These are phyloP conservation scores for Petunia hybrid DNA, from an alignment of 305 asterid genomes.

Conservation along the genomic window DNA sequence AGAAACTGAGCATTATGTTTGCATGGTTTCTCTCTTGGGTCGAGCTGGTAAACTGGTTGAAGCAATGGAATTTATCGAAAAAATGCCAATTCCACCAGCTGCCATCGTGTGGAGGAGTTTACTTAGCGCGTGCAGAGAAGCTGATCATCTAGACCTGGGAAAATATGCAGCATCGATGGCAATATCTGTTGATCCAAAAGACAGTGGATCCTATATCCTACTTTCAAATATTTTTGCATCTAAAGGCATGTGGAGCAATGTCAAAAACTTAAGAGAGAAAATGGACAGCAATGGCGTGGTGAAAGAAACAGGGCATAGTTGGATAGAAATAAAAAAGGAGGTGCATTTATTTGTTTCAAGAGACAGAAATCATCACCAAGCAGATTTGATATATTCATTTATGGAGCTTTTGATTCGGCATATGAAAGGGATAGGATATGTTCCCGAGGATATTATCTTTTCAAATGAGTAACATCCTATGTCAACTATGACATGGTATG, in stretches of 20 bases:
- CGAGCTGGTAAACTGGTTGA: conserved; percentile 52
- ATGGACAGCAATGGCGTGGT: conserved; percentile 50
- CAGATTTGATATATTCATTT: conserved; percentile 39
- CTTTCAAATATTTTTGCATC: conserved; percentile 58
- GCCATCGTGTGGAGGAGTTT: conserved; percentile 55
- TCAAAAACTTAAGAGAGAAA: conserved; percentile 50
- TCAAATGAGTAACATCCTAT: conserved; percentile 22
- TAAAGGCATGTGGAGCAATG: conserved; percentile 54
- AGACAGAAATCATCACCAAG: conserved; percentile 40
- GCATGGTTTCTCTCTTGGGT: conserved; percentile 60
- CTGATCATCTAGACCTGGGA: conserved; percentile 48
- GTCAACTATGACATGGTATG: not conserved
- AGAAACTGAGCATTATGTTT: conserved; percentile 50
- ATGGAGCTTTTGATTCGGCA: conserved; percentile 46
- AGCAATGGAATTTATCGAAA: conserved; percentile 51
- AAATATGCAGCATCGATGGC: conserved; percentile 53
- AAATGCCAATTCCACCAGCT: conserved; percentile 50
- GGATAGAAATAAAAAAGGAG: conserved; percentile 53
- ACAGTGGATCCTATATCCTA: conserved; percentile 53
- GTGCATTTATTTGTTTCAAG: conserved; percentile 43
- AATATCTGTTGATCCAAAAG: conserved; percentile 46
- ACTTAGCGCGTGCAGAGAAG: conserved; percentile 51
- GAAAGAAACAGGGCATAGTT: conserved; percentile 57
- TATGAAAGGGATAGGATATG: conserved; percentile 34
- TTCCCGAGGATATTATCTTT: conserved; percentile 19